phyloP scores from a whole-genome alignment of 1,284 basidiomycete genomes.

The Tilletia horrida region DNA sequence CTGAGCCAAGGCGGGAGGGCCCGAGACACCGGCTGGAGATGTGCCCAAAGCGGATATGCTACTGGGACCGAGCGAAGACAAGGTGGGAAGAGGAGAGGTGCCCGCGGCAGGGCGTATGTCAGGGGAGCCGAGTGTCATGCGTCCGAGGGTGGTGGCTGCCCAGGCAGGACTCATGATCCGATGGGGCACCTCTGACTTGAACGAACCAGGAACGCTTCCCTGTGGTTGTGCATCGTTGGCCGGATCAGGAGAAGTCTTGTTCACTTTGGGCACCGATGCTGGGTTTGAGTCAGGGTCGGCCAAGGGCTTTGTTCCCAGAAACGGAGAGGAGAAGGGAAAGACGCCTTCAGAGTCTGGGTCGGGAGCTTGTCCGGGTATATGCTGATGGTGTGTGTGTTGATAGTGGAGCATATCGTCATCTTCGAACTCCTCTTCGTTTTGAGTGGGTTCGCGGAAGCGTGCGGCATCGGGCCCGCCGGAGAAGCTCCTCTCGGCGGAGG shows the following conservation, averaged over 20 bases:
- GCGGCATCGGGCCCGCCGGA: constrained; percentile 17
- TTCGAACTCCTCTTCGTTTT: constrained; percentile 22
- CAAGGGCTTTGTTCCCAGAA: constrained; percentile 40
- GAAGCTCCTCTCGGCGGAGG: constrained; percentile 42
- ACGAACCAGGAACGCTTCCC: not conserved
- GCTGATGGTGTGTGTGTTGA: constrained; percentile 1
- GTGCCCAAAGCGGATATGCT: constrained; percentile 25
- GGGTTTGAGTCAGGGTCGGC: constrained; percentile 26
- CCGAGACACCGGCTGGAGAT: constrained; percentile 18
- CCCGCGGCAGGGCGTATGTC: constrained; percentile 19
- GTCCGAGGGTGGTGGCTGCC: constrained; percentile 39
- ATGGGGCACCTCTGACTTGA: not conserved
- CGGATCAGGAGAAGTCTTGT: constrained; percentile 28
- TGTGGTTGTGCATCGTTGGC: constrained; percentile 22
- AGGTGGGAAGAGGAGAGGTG: constrained; percentile 24
- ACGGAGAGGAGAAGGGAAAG: constrained; percentile 46
- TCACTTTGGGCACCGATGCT: constrained; percentile 29
- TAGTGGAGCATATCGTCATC: constrained; percentile 18
- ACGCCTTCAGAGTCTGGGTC: constrained; percentile 39
- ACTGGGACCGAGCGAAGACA: constrained; percentile 24
- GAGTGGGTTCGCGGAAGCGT: constrained; percentile 18
- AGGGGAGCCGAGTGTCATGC: constrained; percentile 34
- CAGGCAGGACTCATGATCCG: constrained; percentile 36
- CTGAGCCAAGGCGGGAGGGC: constrained; percentile 32
- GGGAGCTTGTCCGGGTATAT: not conserved